These are phyloP conservation scores for Calonectria hongkongensis DNA, from an alignment of 2,329 filamentous ascomycete genomes.

Conservation along the genomic window DNA sequence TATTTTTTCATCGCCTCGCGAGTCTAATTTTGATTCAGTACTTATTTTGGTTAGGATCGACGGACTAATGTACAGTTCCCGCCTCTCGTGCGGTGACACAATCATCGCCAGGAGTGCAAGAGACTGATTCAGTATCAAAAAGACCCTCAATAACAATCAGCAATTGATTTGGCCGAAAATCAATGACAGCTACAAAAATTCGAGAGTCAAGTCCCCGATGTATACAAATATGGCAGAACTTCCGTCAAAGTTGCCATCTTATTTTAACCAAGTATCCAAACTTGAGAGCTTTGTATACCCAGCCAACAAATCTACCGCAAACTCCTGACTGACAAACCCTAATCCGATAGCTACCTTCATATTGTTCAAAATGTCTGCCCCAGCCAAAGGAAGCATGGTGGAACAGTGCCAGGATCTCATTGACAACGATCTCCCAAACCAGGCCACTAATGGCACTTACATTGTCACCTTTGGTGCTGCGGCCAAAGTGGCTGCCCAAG, in stretches of 20 bases:
- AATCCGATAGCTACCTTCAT: not conserved
- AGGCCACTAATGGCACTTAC: not conserved
- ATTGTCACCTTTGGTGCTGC: not conserved
- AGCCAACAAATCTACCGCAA: not conserved
- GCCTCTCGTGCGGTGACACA: not conserved
- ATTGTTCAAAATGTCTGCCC: conserved; percentile 2
- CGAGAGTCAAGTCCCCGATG: not conserved
- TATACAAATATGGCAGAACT: not conserved
- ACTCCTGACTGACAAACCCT: no score
- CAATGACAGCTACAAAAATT: not conserved
- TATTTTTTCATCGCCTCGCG: no score
- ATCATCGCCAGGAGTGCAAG: not conserved
- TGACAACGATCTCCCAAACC: not conserved
- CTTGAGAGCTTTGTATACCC: not conserved
- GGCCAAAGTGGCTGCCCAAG: not conserved
- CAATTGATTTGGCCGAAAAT: not conserved
- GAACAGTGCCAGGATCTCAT: conserved; percentile 18
- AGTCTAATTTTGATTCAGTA: no score
- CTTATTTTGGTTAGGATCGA: not conserved
- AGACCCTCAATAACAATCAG: not conserved
- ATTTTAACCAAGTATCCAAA: not conserved
- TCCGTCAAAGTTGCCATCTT: not conserved
- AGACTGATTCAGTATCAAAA: not conserved
- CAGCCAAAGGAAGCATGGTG: not conserved
- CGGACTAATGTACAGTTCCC: not conserved